Evolutionary conservation across 2,329 filamentous ascomycete genomes (phyloP).

Genomic region (Neonectria hederae): DNA sequence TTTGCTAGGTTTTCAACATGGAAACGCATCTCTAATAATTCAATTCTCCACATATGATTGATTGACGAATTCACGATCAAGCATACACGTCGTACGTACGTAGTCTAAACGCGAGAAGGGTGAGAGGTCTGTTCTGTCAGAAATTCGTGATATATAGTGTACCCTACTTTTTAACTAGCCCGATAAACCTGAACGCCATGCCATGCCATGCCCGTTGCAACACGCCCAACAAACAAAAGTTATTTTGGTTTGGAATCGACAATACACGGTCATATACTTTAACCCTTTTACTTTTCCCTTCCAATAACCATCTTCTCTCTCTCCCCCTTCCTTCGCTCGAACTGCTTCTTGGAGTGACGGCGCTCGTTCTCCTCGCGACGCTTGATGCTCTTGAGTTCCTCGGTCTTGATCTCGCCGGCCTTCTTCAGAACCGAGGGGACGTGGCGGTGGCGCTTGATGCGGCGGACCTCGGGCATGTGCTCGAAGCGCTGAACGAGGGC

Average conservation of each 20-base stretch:
- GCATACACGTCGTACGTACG: neutral
- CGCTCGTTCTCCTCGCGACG: conserved; percentile 92
- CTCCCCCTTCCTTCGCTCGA: conserved; percentile 77
- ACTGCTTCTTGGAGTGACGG: conserved; percentile 87
- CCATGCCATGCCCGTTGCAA: conserved; percentile 43
- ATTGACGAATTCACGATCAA: neutral
- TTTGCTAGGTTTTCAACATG: conserved; percentile 31
- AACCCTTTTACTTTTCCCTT: conserved; percentile 58
- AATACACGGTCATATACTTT: conserved; percentile 23
- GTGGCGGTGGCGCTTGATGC: conserved; percentile 91
- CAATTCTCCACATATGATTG: neutral
- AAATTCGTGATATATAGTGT: conserved; percentile 32
- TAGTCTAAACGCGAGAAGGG: neutral
- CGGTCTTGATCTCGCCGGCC: conserved; percentile 91
- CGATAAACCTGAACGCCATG: conserved; percentile 46
- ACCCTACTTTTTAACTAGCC: conserved; percentile 31
- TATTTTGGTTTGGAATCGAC: conserved; percentile 19
- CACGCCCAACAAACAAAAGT: conserved; percentile 19
- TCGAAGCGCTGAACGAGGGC: conserved; percentile 84
- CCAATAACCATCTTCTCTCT: conserved; percentile 93
- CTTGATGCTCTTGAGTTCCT: conserved; percentile 89
- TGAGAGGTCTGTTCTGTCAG: neutral
- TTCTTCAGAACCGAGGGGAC: conserved; percentile 95
- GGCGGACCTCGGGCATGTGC: conserved; percentile 95
- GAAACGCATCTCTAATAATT: neutral